phyloP scores from a whole-genome alignment of 352 stramenopile species.

The Bremia lactucae region DNA sequence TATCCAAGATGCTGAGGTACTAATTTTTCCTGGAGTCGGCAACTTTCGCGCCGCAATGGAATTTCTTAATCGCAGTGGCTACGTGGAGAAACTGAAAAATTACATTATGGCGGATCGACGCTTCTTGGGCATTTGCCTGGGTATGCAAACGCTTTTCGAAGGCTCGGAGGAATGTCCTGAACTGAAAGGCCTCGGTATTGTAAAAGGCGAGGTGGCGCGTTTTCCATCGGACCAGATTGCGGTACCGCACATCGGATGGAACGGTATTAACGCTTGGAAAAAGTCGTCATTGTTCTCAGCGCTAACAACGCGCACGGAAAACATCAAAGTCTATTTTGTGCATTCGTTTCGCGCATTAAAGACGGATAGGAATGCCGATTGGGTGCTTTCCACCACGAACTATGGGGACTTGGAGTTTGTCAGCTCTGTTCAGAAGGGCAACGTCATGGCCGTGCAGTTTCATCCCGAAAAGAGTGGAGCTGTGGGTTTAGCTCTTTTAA shows the following conservation, averaged over 20 bases:
- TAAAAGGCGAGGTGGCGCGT: slow-evolving; percentile 85
- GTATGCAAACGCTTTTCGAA: slow-evolving; percentile 98
- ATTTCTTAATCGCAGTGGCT: slow-evolving; percentile 85
- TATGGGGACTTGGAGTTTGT: slow-evolving; percentile 92
- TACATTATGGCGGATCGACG: slow-evolving; percentile 83
- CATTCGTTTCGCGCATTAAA: slow-evolving; percentile 90
- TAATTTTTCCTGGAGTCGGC: slow-evolving; percentile 83
- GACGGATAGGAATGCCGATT: slow-evolving; percentile 75
- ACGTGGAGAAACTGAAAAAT: slow-evolving; percentile 77
- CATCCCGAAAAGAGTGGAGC: slow-evolving; percentile 96
- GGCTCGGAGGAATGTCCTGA: slow-evolving; percentile 88
- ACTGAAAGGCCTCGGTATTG: slow-evolving; percentile 85
- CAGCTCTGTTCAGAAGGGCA: slow-evolving; percentile 90
- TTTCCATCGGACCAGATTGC: slow-evolving; percentile 76
- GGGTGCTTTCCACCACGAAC: slow-evolving; percentile 92
- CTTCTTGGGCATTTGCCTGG: slow-evolving; percentile 97
- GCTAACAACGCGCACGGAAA: slow-evolving; percentile 23
- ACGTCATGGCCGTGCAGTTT: slow-evolving; percentile 97
- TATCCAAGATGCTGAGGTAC: slow-evolving; percentile 79
- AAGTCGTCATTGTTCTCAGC: slow-evolving; percentile 57
- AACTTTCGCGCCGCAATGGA: slow-evolving; percentile 87
- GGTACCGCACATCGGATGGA: slow-evolving; percentile 98
- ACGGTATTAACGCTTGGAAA: slow-evolving; percentile 88
- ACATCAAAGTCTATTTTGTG: slow-evolving; percentile 92
- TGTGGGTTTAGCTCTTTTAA: slow-evolving; percentile 87